phyloP scores from a whole-genome alignment of 371 early-diverging fungal genomes.

The Polyrhizophydium stewartii region DNA sequence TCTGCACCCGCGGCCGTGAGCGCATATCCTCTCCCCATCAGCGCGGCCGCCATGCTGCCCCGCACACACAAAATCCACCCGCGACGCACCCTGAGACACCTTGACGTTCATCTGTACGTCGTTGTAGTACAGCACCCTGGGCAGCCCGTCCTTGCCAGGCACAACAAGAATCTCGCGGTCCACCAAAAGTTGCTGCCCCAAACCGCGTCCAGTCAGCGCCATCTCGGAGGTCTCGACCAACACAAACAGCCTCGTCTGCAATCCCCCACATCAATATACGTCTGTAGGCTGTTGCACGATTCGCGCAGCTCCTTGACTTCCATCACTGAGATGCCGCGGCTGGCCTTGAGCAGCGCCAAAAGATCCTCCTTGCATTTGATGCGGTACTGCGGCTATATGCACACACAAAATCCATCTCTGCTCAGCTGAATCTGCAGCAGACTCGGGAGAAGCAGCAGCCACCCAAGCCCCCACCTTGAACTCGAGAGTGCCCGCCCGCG shows the following conservation, averaged over 20 bases:
- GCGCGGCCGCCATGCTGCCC: no score
- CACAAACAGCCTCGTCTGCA: background rate
- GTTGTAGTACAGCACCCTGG: constrained; percentile 57
- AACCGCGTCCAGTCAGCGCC: constrained; percentile 57
- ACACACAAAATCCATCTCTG: background rate
- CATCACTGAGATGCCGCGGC: constrained; percentile 58
- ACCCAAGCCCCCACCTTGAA: background rate
- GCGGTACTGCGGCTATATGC: constrained; percentile 63
- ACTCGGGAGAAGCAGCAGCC: background rate
- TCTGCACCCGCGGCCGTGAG: constrained; percentile 32
- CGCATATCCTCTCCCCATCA: no score
- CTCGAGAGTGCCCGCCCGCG: background rate
- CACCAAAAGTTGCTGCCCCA: constrained; percentile 15
- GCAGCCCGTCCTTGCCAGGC: constrained; percentile 47
- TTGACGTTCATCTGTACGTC: constrained; percentile 58
- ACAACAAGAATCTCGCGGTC: background rate
- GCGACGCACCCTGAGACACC: constrained; percentile 53
- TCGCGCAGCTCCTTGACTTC: constrained; percentile 74
- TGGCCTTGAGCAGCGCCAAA: constrained; percentile 54
- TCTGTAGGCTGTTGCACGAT: constrained; percentile 34
- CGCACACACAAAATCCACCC: background rate
- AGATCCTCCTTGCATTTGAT: constrained; percentile 71
- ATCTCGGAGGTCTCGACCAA: no score
- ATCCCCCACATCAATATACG: constrained; percentile 17
- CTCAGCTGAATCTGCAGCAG: background rate